Conservation (phyloP, 1,284 basidiomycete genomes). For the Chondrostereum purpureum region DNA sequence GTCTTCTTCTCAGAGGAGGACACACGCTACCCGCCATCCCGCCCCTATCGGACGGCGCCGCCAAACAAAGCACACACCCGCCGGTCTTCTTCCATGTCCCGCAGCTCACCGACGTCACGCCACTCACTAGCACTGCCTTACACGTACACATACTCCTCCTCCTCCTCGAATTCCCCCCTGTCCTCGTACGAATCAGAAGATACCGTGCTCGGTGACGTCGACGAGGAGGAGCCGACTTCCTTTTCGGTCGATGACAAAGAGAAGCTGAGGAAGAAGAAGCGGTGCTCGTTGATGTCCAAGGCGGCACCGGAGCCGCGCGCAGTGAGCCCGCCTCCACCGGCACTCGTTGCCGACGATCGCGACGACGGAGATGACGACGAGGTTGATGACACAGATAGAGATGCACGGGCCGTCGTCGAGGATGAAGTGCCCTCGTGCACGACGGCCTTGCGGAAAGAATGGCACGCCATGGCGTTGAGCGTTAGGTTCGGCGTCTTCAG, state of each 20-base stretch:
- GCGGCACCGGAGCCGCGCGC: too few relatives aligned
- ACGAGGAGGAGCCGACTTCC: conserved; percentile 9
- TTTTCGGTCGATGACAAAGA: conserved; percentile 23
- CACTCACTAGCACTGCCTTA: conserved; percentile 1
- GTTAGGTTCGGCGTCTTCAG: conserved; percentile 53
- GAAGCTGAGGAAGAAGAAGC: conserved; percentile 1
- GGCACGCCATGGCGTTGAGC: conserved; percentile 49
- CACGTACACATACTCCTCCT: conserved; percentile 6
- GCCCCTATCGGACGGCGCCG: too few relatives aligned
- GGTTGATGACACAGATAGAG: conserved; percentile 20
- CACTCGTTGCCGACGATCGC: conserved; percentile 5
- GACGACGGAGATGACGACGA: conserved; percentile 23
- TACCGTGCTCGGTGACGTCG: conserved; percentile 18
- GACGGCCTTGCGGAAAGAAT: conserved; percentile 45
- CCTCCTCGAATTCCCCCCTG: conserved; percentile 9
- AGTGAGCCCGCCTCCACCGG: too few relatives aligned
- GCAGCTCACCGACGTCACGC: not conserved
- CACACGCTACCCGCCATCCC: not conserved
- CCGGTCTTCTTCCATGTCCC: conserved; percentile 11
- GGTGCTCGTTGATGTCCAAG: conserved; percentile 6
- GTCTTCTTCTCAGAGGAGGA: not conserved
- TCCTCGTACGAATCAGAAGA: conserved; percentile 9
- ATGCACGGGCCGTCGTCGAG: conserved; percentile 22
- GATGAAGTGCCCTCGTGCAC: conserved; percentile 46
- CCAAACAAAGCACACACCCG: too few relatives aligned